These are phyloP conservation scores for Fragilaria crotonensis DNA, from an alignment of 108 stramenopile genomes.

Conservation along the genomic window DNA sequence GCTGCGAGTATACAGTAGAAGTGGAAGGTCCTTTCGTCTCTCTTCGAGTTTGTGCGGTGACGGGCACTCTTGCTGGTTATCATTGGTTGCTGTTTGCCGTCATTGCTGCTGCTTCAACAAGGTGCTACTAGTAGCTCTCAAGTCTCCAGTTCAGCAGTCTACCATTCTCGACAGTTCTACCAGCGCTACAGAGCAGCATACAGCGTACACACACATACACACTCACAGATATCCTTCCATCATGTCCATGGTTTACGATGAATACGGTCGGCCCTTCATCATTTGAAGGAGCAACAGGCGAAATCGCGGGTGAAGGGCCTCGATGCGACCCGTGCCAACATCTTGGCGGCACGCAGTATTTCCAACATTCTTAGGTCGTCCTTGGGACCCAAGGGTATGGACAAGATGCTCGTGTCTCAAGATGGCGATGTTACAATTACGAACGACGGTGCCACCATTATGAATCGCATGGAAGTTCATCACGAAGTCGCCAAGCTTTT, in stretches of 20 bases:
- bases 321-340: slow-evolving; percentile 95
- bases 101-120: too few species aligned
- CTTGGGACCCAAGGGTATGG: slow-evolving; percentile 98
- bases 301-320: slow-evolving; percentile 93
- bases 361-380: slow-evolving; percentile 92
- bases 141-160: too few species aligned
- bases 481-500: slow-evolving; percentile 95
- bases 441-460: slow-evolving; percentile 99
- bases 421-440: slow-evolving; percentile 99
- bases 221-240: not conserved
- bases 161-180: too few species aligned
- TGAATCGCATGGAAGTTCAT: slow-evolving; percentile 91
- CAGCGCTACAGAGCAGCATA: too few species aligned
- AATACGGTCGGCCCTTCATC: slow-evolving; percentile 99
- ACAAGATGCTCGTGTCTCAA: slow-evolving; percentile 97
- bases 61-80: too few species aligned
- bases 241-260: too few species aligned
- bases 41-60: too few species aligned
- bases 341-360: slow-evolving; percentile 94
- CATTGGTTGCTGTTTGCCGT: too few species aligned
- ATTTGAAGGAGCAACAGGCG: slow-evolving; percentile 97
- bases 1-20: too few species aligned
- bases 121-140: too few species aligned
- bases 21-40: too few species aligned
- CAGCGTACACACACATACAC: not conserved